A percentile compares a stretch with the other conserved stretches of the same genome.
These are phyloP conservation scores for Sistotremastrum suecicum DNA, from an alignment of 768 basidiomycete genomes.

Conservation along the genomic window DNA sequence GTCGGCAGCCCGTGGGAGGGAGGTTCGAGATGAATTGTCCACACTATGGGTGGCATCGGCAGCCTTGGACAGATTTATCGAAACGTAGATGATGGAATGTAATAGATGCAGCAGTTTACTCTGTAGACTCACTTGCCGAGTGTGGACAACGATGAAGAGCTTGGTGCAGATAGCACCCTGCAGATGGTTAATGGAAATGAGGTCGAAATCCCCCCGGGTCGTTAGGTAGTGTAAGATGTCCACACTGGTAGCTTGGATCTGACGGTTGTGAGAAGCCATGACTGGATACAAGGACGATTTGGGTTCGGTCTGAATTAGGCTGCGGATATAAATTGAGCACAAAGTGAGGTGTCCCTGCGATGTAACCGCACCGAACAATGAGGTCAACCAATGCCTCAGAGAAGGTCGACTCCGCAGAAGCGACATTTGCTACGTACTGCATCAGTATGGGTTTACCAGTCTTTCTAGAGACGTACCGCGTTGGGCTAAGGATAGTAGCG, in stretches of 20 bases:
- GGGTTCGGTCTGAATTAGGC: constrained; percentile 72
- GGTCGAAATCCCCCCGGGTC: constrained; percentile 67
- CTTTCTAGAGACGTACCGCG: constrained; percentile 27
- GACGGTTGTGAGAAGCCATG: constrained; percentile 48
- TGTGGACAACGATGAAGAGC: constrained; percentile 61
- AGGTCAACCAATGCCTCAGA: constrained; percentile 65
- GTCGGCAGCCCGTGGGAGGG: background rate
- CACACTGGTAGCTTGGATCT: constrained; percentile 59
- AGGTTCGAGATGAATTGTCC: background rate
- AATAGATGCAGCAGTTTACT: constrained; percentile 87
- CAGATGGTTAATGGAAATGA: constrained; percentile 40
- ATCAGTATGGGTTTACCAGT: constrained; percentile 1
- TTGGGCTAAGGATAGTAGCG: constrained; percentile 47
- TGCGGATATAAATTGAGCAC: constrained; percentile 15
- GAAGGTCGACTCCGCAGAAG: constrained; percentile 48
- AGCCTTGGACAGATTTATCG: constrained; percentile 15
- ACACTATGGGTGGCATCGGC: too few relatives aligned
- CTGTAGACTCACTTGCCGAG: constrained; percentile 64
- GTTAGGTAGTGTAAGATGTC: constrained; percentile 77
- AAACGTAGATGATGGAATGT: constrained; percentile 69
- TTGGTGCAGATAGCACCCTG: constrained; percentile 63
- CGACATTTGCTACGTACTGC: constrained; percentile 19
- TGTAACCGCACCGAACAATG: constrained; percentile 45
- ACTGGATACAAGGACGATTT: constrained; percentile 26
- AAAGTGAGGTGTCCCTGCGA: background rate